Evolutionary conservation across 345 rosid genomes (phyloP).

Genomic region (Populus simonii): DNA sequence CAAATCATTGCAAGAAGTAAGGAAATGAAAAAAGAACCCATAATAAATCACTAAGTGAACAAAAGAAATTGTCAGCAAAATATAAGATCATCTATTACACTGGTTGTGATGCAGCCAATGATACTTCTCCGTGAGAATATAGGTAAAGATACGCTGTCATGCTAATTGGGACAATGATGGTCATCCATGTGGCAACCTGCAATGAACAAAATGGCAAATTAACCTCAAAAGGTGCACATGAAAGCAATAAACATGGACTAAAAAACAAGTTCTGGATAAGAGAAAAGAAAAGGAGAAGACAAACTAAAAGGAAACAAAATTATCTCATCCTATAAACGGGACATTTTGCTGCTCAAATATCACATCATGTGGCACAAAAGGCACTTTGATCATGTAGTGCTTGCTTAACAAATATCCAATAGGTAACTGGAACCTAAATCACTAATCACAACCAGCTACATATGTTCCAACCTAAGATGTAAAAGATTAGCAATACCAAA

Average conservation of each 20-base stretch:
- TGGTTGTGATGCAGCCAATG: conserved; percentile 96
- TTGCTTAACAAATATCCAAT: not conserved
- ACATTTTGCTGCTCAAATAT: not conserved
- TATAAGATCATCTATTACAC: conserved; percentile 88
- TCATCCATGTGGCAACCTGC: conserved; percentile 99
- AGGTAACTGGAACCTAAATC: not conserved
- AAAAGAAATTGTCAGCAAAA: not conserved
- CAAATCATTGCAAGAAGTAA: not conserved
- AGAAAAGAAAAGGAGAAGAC: not conserved
- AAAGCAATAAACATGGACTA: not conserved
- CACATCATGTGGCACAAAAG: not conserved
- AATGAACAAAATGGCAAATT: conserved; percentile 16
- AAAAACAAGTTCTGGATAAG: not conserved
- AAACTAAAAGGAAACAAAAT: not conserved
- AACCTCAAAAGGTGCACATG: not conserved
- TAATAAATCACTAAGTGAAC: not conserved
- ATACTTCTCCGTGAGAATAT: conserved; percentile 94
- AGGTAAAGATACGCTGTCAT: conserved; percentile 94
- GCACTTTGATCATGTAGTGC: not conserved
- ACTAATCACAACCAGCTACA: not conserved
- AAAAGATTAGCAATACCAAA: not conserved
- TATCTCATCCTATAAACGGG: not conserved
- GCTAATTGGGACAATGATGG: conserved; percentile 79
- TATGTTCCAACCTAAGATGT: not conserved
- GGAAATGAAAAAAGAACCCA: conserved; percentile 5